These are phyloP conservation scores for Nyssa sinensis DNA, from an alignment of 148 eudicot species.

Conservation along the genomic window DNA sequence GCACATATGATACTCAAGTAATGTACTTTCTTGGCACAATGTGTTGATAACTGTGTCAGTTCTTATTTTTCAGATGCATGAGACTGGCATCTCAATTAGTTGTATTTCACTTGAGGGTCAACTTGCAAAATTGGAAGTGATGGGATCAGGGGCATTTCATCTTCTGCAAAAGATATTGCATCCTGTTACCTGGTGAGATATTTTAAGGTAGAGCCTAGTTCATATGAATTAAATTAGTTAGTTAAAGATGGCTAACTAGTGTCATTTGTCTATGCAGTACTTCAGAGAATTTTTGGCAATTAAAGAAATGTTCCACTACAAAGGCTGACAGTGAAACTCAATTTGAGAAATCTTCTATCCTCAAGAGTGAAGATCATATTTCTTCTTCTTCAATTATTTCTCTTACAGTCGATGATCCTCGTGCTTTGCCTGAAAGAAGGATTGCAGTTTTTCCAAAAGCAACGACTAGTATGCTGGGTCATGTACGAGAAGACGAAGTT, in stretches of 20 bases:
- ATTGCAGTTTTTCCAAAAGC: conserved; percentile 23
- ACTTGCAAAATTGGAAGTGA: conserved; percentile 72
- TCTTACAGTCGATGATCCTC: conserved; percentile 72
- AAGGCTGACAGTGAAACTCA: conserved; percentile 28
- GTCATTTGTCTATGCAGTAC: conserved; percentile 33
- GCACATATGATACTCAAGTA: too few relatives aligned
- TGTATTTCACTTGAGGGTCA: conserved; percentile 74
- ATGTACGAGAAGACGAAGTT: conserved; percentile 21
- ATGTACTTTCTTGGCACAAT: too few relatives aligned
- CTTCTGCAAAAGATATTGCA: conserved; percentile 65
- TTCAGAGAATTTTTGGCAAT: conserved; percentile 24
- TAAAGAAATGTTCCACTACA: conserved; percentile 30
- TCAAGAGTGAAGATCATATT: conserved; percentile 43
- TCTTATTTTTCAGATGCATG: conserved; percentile 41
- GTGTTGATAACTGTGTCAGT: background rate
- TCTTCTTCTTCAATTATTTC: conserved; percentile 40
- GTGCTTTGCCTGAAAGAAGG: conserved; percentile 30
- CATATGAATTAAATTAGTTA: background rate
- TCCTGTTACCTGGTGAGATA: conserved; percentile 54
- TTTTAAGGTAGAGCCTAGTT: background rate
- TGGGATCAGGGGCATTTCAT: conserved; percentile 63
- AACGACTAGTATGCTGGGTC: conserved; percentile 8
- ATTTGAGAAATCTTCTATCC: conserved; percentile 22
- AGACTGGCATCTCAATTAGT: conserved; percentile 38
- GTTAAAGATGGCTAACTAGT: background rate